Evolutionary conservation across 139 green algal species (phyloP), one percentile per base, ranked within the genome.

Genomic region (Picochlorum sp.): DNA sequence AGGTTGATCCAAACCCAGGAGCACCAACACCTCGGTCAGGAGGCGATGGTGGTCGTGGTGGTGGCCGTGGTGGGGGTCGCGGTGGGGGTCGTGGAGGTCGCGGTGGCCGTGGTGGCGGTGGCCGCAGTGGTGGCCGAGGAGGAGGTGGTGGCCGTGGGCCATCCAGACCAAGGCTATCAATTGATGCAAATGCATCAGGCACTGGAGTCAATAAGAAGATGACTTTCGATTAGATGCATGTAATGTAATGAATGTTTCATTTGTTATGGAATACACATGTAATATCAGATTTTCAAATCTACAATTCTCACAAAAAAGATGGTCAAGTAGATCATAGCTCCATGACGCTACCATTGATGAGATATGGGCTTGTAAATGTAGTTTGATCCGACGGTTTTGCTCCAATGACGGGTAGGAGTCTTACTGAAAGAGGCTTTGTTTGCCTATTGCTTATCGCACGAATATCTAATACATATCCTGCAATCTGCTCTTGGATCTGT

Each of bases 331-430:
- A 34, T 15, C 7, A 30, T 1, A 82, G 63, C 2, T 45, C 31
- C 73, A 83, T 75, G 4, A 75, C 62, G 1, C 18, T 50, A 28
- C 60, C 60, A 45, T 83, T 59, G 21, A 82, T n/a, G 24, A 85
- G 49, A 73, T 84, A 85, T 1, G 77, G 77, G 31, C 64, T 66
- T 11, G 60, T 49, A 21, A 77, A 84, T 4, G 20, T 34, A 0
- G 70, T 77, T 1, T 10, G 9, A 10, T 85, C 55, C 5, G 66
- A 72, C 1, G 72, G n/a, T n/a, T 0, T 2, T 34, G 52, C 67
- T 9, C 73, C 73, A 1, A 72, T 68, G 51, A 84, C 60, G 6
- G 79, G 77, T 59, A 85, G 73, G 58, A 85, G 62, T 15, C 79
- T 41, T 16, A 59, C 63, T 7, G 66, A 62, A 7, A 85, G 60